Base-by-base conservation (phyloP, 1,284 basidiomycete species). In the Heterobasidion annosum region DNA sequence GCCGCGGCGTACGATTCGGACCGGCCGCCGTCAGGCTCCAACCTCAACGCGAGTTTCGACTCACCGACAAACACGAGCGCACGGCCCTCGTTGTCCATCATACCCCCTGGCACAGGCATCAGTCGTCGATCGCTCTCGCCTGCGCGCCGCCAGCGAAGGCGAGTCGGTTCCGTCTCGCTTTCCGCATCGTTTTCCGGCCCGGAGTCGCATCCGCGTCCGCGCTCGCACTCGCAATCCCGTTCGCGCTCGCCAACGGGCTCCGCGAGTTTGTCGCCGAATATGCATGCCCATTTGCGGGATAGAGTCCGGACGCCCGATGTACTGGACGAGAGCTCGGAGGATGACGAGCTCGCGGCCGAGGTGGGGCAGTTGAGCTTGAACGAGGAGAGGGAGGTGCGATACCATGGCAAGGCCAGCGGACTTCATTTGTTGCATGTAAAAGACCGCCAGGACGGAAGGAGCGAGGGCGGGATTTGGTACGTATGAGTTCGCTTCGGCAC, bases 361-460 rank as follows among this genome's bases (percentile, higher is more conserved):
- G 76, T 92, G 5, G 91, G 91, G 3, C 90, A 93, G 67, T 72
- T 93, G 56, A 90, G 86, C 58, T 64, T 93, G 61, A 91, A 93
- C 62, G 91, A 93, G 70, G 86, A 93, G 55, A 77, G 77, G 58
- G 83, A 93, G 65, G 82, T 93, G 15, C 73, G 88, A 32, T 90
- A 83, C 66, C 87, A 91, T 62, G 86, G 87, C 37, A 88, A 89
- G 65, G 85, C 81, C 6, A 90, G 87, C 55, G 91, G 91, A 0
- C 67, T 93, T 57, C 83, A 93, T 66, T 72, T 93, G 53, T 70
- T 93, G 51, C 82, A 82, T 13, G 73, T 74, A 61, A 81, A 78
- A 53, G 79, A 82, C 54, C 73, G 79, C 32, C 63, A 73, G 50
- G 85, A 88, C 62, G 73, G 75, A 43, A 74, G 86, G 62, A 88